Evolutionary conservation across 768 basidiomycete species (phyloP).

Genomic region (Tylopilus balloui): DNA sequence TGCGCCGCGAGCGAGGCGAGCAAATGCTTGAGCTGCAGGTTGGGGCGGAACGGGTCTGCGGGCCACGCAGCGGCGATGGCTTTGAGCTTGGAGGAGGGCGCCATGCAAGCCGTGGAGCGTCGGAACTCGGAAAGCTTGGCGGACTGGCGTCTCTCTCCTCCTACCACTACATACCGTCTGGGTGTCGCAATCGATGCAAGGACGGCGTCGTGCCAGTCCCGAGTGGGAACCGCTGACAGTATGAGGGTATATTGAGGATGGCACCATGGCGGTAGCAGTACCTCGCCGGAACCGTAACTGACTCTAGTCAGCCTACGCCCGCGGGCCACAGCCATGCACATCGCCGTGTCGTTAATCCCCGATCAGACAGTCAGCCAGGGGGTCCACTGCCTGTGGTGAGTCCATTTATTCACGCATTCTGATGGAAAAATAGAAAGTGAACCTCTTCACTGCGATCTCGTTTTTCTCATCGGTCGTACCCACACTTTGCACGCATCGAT

Average conservation of each 20-base stretch:
- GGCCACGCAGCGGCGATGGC: slow-evolving; percentile 61
- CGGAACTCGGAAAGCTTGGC: slow-evolving; percentile 25
- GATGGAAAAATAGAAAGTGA: neutral
- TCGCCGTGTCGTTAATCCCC: neutral
- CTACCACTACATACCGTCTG: no score
- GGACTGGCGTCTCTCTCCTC: slow-evolving; percentile 3
- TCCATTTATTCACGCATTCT: neutral
- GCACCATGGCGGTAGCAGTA: no score
- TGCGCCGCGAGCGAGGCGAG: slow-evolving; percentile 62
- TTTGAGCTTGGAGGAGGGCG: slow-evolving; percentile 43
- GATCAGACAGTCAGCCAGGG: neutral
- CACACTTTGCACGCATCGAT: neutral
- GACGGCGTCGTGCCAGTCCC: no score
- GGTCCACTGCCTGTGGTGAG: neutral
- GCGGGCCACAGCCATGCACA: neutral
- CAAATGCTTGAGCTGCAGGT: slow-evolving; percentile 66
- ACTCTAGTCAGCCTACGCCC: neutral
- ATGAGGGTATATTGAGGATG: no score
- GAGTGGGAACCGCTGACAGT: no score
- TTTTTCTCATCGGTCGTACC: no score
- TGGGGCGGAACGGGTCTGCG: slow-evolving; percentile 70
- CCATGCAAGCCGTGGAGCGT: slow-evolving; percentile 12
- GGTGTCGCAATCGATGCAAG: no score
- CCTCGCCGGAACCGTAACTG: neutral
- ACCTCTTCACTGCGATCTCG: no score